Conservation (phyloP, 179 eudicot genomes). For the Sideroxylon spinosum region DNA sequence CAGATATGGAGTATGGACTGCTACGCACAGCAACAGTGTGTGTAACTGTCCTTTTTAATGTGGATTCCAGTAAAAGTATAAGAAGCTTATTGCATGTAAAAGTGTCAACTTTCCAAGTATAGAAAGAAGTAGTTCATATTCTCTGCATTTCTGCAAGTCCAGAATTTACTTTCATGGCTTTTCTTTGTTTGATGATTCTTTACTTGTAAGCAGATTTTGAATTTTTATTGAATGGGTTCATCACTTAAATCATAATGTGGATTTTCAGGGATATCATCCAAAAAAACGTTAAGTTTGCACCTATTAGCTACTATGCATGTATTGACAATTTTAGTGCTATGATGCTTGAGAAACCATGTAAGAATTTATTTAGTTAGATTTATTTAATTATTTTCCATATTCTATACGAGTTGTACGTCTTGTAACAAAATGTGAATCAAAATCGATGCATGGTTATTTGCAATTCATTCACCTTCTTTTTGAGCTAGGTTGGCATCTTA, state of each 20-base stretch:
- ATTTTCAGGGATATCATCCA: neutral
- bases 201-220: neutral
- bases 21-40: constrained; percentile 98
- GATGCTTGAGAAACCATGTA: constrained; percentile 2
- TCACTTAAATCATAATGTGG: neutral
- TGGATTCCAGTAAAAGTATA: neutral
- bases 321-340: neutral
- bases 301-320: neutral
- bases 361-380: constrained; percentile 1
- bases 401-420: neutral
- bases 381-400: neutral
- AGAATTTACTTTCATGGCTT: neutral
- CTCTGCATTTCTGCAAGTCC: constrained; percentile 5
- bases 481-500: neutral
- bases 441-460: neutral
- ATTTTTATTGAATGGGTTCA: neutral
- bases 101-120: neutral
- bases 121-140: neutral
- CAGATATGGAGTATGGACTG: constrained; percentile 96
- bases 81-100: neutral
- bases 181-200: neutral
- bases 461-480: neutral
- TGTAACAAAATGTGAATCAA: neutral
- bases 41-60: constrained; percentile 14
- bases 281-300: neutral